Conservation (phyloP, 257 asterid species). For the Plectranthus barbatus region DNA sequence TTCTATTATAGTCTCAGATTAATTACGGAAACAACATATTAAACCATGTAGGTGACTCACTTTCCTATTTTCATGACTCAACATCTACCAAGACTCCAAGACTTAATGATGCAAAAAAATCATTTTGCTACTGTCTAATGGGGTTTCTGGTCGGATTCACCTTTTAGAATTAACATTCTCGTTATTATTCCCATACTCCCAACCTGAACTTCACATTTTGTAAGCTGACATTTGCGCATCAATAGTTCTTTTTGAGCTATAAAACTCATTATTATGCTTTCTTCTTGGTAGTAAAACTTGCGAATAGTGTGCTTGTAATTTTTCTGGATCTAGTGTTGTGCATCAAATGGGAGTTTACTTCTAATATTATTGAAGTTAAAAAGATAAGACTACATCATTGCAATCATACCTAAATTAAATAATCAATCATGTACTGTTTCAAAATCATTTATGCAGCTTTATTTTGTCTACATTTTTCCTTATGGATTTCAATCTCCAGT, state of each 20-base stretch:
- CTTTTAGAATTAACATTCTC: not conserved
- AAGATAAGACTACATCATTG: not conserved
- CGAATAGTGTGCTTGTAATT: not conserved
- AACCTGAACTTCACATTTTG: not conserved
- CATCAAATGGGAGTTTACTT: too few species aligned
- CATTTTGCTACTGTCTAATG: not conserved
- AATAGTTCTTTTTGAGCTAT: too few species aligned
- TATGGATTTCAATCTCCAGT: not conserved
- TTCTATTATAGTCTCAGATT: not conserved
- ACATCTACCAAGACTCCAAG: not conserved
- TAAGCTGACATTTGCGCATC: not conserved
- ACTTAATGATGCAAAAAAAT: not conserved
- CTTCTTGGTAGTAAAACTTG: slow-evolving; percentile 1
- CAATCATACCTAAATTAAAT: too few species aligned
- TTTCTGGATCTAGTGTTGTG: not conserved
- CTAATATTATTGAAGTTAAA: not conserved
- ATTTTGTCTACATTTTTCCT: not conserved
- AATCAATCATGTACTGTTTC: not conserved
- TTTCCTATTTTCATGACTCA: not conserved
- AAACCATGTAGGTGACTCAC: slow-evolving; percentile 1
- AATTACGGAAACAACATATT: not conserved
- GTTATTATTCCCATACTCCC: not conserved
- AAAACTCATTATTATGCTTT: too few species aligned
- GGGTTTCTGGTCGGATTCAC: not conserved
- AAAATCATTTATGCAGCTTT: not conserved